Evolutionary conservation across 192 early-diverging fungal genomes (phyloP).

Genomic region (Coemansia asiatica): DNA sequence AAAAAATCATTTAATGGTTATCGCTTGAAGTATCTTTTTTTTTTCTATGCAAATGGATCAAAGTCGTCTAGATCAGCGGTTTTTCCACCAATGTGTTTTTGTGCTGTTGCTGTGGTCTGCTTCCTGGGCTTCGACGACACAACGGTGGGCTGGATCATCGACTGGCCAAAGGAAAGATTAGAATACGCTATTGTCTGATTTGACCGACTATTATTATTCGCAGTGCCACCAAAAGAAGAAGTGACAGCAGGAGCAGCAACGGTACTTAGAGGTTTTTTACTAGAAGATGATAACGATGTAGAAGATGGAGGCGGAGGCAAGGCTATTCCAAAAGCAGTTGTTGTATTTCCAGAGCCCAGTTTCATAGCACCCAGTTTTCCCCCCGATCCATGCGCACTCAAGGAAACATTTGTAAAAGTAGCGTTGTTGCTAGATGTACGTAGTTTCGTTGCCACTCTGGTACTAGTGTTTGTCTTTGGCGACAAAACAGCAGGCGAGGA

Average conservation of each 20-base stretch:
- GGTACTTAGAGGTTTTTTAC: too few relatives aligned
- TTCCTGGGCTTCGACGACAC: not conserved
- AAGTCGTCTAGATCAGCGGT: constrained; percentile 41
- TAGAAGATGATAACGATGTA: too few relatives aligned
- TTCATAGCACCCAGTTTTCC: not conserved
- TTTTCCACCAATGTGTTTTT: constrained; percentile 44
- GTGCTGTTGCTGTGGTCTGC: not conserved
- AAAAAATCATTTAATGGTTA: too few relatives aligned
- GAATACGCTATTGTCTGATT: not conserved
- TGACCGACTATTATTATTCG: not conserved
- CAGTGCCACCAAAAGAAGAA: not conserved
- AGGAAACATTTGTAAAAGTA: too few relatives aligned
- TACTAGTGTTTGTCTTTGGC: not conserved
- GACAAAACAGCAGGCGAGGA: not conserved
- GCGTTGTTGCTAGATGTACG: not conserved
- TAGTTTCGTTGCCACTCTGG: not conserved
- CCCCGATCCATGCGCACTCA: not conserved
- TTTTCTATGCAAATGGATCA: constrained; percentile 52
- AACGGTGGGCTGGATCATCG: not conserved
- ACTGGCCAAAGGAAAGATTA: constrained; percentile 5
- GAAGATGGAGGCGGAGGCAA: constrained; percentile 2
- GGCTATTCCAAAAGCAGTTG: not conserved
- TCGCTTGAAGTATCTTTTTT: too few relatives aligned
- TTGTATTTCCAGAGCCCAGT: not conserved
- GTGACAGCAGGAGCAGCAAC: too few relatives aligned